These are phyloP conservation scores for Xylariaceae sp. DNA, from an alignment of 2,329 filamentous ascomycete genomes.

Conservation along the genomic window DNA sequence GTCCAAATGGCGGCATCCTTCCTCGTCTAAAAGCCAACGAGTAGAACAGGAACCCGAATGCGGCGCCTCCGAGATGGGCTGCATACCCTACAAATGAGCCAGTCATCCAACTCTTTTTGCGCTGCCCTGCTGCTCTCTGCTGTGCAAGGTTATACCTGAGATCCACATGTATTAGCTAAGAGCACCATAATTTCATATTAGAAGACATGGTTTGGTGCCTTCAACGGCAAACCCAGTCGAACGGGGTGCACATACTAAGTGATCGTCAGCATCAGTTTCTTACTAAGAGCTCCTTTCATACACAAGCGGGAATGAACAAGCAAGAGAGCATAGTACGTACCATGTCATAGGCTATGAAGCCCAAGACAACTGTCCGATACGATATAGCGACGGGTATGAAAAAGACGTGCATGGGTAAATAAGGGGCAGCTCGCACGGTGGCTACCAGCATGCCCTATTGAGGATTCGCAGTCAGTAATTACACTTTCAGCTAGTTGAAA, in stretches of 20 bases:
- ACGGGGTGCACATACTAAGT: no score
- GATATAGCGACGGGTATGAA: slow-evolving; percentile 19
- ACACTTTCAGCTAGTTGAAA: no score
- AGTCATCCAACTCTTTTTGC: background rate
- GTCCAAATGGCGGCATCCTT: background rate
- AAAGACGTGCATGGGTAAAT: slow-evolving; percentile 15
- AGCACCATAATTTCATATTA: background rate
- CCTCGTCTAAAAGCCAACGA: slow-evolving; percentile 4
- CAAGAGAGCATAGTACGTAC: no score
- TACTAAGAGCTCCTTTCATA: no score
- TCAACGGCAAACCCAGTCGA: no score
- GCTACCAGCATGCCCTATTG: slow-evolving; percentile 21
- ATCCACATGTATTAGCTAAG: background rate
- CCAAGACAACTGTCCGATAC: background rate
- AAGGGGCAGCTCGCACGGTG: slow-evolving; percentile 14
- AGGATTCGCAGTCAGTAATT: no score
- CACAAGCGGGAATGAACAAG: no score
- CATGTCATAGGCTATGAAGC: background rate
- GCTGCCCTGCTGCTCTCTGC: background rate
- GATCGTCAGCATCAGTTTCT: no score
- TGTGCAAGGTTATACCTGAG: background rate
- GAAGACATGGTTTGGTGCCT: no score
- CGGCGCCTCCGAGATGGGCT: slow-evolving; percentile 23
- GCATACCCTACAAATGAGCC: slow-evolving; percentile 18
- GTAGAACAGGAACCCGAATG: slow-evolving; percentile 20